These are phyloP conservation scores for Lomentospora prolificans DNA, from an alignment of 2,329 filamentous ascomycete species.

Conservation along the genomic window DNA sequence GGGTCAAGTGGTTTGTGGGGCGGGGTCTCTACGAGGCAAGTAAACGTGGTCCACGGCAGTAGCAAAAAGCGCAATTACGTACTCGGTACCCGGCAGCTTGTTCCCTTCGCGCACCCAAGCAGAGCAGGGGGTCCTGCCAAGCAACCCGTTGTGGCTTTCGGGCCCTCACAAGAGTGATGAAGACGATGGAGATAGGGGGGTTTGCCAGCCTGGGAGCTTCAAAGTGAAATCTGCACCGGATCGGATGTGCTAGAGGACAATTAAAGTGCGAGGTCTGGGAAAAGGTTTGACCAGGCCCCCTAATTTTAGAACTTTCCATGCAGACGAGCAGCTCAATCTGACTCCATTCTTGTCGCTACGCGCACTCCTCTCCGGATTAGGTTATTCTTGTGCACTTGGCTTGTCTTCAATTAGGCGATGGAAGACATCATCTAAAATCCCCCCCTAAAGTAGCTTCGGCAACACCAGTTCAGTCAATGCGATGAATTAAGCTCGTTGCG, in stretches of 20 bases:
- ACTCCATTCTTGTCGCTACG: not conserved
- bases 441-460: no score
- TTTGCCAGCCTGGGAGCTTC: no score
- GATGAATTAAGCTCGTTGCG: no score
- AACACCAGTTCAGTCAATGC: no score
- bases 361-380: not conserved
- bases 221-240: no score
- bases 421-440: not conserved
- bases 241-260: no score
- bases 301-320: slow-evolving; percentile 1
- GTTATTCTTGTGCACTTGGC: not conserved
- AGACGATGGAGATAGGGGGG: no score
- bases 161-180: no score
- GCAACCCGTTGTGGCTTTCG: no score
- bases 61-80: not conserved
- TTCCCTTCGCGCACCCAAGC: not conserved
- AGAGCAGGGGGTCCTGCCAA: no score
- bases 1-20: no score
- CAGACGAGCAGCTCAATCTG: not conserved
- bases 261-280: no score
- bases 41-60: not conserved
- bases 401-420: not conserved
- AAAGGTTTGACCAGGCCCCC: not conserved
- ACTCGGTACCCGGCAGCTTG: not conserved
- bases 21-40: not conserved